Conservation (phyloP, 768 basidiomycete species). For the Termitomyces sp. region DNA sequence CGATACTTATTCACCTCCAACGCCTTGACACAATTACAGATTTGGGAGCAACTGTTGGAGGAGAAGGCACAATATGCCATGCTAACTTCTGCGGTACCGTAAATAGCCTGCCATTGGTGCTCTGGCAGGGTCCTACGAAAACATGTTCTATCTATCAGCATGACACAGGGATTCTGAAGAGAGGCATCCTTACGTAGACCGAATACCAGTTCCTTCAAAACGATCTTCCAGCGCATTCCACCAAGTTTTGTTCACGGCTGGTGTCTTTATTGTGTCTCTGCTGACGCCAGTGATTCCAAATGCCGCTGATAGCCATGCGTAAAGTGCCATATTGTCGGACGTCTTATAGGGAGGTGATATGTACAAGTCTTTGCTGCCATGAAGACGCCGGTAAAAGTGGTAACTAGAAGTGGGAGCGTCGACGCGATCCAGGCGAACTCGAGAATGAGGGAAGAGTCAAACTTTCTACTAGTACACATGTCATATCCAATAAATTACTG, state of each 20-base stretch:
- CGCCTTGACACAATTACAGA: not conserved
- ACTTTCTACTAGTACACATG: too few relatives aligned
- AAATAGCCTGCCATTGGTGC: too few relatives aligned
- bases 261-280: not conserved
- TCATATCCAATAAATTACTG: too few relatives aligned
- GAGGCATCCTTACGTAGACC: not conserved
- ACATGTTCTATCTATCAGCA: not conserved
- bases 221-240: not conserved
- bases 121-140: not conserved
- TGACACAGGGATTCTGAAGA: not conserved
- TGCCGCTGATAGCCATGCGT: not conserved
- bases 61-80: not conserved
- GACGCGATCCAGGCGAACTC: too few relatives aligned
- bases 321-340: not conserved
- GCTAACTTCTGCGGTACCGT: not conserved
- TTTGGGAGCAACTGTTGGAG: not conserved
- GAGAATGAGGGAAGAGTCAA: too few relatives aligned
- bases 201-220: not conserved
- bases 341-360: not conserved
- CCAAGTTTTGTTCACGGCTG: not conserved
- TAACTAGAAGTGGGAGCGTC: not conserved
- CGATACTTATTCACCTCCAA: not conserved
- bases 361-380: not conserved
- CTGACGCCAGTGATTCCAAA: not conserved
- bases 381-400: not conserved